phyloP scores from a whole-genome alignment of 2,329 filamentous ascomycete species.

The Botrytis squamosa region DNA sequence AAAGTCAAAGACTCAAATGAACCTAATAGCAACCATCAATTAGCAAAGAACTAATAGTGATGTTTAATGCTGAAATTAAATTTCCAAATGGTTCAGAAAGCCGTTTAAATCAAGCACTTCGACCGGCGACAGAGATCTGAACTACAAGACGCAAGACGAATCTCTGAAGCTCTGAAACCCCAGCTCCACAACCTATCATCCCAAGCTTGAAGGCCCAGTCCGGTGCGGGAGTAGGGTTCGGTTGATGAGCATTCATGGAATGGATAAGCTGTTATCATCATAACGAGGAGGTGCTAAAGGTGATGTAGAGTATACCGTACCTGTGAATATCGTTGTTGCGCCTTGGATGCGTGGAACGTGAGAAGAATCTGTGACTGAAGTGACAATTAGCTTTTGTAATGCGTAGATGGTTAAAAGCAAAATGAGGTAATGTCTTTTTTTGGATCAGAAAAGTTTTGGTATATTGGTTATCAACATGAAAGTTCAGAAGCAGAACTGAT shows the following conservation, averaged over 20 bases:
- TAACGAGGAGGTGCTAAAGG: constrained; percentile 28
- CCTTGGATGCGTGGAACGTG: background rate
- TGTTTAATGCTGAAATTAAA: background rate
- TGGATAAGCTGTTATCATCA: constrained; percentile 73
- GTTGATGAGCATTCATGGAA: constrained; percentile 67
- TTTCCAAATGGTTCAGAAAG: constrained; percentile 20
- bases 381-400: constrained; percentile 17
- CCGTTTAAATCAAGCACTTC: constrained; percentile 63
- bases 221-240: constrained; percentile 73
- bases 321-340: background rate
- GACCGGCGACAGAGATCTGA: constrained; percentile 52
- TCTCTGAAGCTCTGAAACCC: constrained; percentile 56
- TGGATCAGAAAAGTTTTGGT: constrained; percentile 61
- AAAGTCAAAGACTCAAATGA: background rate
- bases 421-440: constrained; percentile 27
- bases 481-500: constrained; percentile 77
- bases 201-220: constrained; percentile 50
- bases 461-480: constrained; percentile 61
- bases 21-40: constrained; percentile 18
- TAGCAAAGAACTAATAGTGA: constrained; percentile 14
- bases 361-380: background rate
- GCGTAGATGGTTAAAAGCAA: background rate
- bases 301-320: constrained; percentile 29
- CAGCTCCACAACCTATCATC: constrained; percentile 78
- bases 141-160: constrained; percentile 59